A percentile compares a stretch with the other conserved stretches of the same genome.
These are phyloP conservation scores for Candida sp. DNA, from an alignment of 1,139 yeast genomes.

Conservation along the genomic window DNA sequence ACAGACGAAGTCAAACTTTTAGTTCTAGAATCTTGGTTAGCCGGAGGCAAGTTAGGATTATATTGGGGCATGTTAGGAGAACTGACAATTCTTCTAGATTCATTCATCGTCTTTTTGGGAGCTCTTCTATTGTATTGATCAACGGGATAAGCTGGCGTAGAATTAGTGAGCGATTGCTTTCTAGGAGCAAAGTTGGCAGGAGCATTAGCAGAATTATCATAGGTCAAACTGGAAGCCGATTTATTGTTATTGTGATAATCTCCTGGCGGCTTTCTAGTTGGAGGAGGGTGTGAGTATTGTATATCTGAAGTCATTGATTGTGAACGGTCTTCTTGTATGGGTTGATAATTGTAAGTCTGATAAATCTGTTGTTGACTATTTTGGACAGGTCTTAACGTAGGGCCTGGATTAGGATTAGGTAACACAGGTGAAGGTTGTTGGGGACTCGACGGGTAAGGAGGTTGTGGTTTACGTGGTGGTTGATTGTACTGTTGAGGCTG, in stretches of 20 bases:
- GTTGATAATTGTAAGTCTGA: conserved; percentile 5
- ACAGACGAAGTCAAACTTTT: conserved; percentile 21
- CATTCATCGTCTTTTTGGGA: conserved; percentile 6
- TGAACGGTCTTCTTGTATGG: conserved; percentile 4
- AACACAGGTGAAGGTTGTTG: conserved; percentile 8
- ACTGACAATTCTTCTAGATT: conserved; percentile 23
- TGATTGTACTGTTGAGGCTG: background rate
- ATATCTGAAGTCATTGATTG: conserved; percentile 4
- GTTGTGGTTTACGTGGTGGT: background rate
- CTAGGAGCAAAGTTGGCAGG: conserved; percentile 6
- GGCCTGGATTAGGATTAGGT: background rate
- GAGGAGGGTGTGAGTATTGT: conserved; percentile 3
- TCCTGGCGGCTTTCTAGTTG: conserved; percentile 5
- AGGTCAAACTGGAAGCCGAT: conserved; percentile 8
- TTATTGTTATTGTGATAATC: conserved; percentile 1
- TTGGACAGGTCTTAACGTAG: background rate
- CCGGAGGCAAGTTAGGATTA: conserved; percentile 6
- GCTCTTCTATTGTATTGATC: conserved; percentile 2
- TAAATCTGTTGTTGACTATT: conserved; percentile 6
- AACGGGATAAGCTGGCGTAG: conserved; percentile 4
- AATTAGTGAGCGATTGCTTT: conserved; percentile 1
- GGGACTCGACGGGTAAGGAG: conserved; percentile 3
- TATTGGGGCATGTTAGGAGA: conserved; percentile 17
- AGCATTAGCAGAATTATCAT: conserved; percentile 3
- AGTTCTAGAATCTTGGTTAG: conserved; percentile 16